Evolutionary conservation across 306 rosid species (phyloP).

Genomic region (Oemleria cerasiformis): DNA sequence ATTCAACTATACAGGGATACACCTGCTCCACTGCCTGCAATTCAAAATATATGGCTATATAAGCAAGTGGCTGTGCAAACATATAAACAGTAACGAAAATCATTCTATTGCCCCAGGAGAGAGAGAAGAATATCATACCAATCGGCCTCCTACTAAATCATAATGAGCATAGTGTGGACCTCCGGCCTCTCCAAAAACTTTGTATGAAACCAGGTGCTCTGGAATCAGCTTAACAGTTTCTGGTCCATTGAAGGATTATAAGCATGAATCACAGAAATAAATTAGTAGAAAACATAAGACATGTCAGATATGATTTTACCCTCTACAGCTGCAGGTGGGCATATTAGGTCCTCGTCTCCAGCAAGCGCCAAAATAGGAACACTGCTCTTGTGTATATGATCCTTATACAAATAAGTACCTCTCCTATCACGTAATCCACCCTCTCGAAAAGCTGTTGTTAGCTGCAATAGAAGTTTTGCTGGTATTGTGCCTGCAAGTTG

Average conservation of each 20-base stretch:
- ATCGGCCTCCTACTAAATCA: constrained; percentile 96
- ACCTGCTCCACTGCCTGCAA: constrained; percentile 83
- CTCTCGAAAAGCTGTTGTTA: constrained; percentile 88
- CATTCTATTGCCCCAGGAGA: background rate
- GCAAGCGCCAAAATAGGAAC: constrained; percentile 86
- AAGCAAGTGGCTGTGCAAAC: constrained; percentile 26
- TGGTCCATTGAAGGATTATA: constrained; percentile 33
- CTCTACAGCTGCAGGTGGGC: constrained; percentile 98
- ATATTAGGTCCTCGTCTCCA: constrained; percentile 88
- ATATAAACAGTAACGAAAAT: constrained; percentile 14
- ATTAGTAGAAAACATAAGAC: constrained; percentile 12
- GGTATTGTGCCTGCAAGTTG: constrained; percentile 82
- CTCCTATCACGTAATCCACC: constrained; percentile 72
- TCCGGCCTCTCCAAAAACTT: constrained; percentile 66
- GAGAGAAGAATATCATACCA: constrained; percentile 47
- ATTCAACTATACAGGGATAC: constrained; percentile 75
- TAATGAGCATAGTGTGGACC: constrained; percentile 99
- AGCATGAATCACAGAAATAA: constrained; percentile 7
- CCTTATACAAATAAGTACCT: constrained; percentile 68
- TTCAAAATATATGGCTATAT: constrained; percentile 23
- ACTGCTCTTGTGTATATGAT: constrained; percentile 62
- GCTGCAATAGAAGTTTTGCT: constrained; percentile 84
- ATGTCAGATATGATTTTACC: constrained; percentile 45
- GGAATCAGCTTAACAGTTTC: constrained; percentile 82
- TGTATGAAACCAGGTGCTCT: constrained; percentile 67